Conservation (phyloP, 768 basidiomycete genomes). For the Serendipita indica region DNA sequence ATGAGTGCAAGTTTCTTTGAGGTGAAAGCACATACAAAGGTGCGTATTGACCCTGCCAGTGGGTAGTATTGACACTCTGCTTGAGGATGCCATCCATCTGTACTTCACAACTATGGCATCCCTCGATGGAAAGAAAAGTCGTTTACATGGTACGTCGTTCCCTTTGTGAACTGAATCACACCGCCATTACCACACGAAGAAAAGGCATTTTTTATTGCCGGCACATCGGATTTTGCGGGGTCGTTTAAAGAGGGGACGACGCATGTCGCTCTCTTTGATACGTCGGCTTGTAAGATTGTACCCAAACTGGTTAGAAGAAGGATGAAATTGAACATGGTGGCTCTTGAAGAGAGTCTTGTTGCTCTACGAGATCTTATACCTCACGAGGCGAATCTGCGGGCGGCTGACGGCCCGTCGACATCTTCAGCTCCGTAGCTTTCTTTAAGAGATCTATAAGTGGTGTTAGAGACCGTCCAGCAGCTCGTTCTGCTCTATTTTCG, state of each 20-base stretch:
- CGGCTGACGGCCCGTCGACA: too few relatives aligned
- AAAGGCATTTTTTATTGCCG: not conserved
- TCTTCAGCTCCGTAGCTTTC: too few relatives aligned
- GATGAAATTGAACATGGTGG: too few relatives aligned
- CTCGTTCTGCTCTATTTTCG: too few relatives aligned
- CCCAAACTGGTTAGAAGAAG: too few relatives aligned
- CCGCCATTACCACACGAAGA: not conserved
- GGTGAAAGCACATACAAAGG: not conserved
- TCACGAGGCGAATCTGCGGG: too few relatives aligned
- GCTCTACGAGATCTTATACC: too few relatives aligned
- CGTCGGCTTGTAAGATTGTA: too few relatives aligned
- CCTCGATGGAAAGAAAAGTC: not conserved
- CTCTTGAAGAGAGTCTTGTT: too few relatives aligned
- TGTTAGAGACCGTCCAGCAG: too few relatives aligned
- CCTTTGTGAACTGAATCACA: not conserved
- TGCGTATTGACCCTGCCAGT: not conserved
- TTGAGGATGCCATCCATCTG: not conserved
- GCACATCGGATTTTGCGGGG: not conserved
- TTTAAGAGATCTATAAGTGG: too few relatives aligned
- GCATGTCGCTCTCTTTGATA: too few relatives aligned
- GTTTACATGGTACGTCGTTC: not conserved
- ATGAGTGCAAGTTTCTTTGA: not conserved
- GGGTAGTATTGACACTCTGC: not conserved
- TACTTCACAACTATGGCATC: not conserved
- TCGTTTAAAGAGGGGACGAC: not conserved